Base-by-base conservation (phyloP, 2,329 filamentous ascomycete genomes). In the Esteya vermicola region DNA sequence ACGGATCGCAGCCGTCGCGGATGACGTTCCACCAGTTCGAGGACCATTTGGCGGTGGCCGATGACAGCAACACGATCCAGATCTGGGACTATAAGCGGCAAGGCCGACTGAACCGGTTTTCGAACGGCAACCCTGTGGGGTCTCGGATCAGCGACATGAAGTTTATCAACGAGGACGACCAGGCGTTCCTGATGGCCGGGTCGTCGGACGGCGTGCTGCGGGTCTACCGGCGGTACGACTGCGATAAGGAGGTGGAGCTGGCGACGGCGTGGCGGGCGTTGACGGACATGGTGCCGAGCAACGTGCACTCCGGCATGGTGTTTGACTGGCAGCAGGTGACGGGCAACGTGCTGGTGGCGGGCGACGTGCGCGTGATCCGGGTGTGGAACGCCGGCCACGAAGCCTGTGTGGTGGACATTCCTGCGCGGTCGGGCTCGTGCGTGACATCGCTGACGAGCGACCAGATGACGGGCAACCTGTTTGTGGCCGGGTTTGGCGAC, bases 271-370 rank as follows among this genome's bases (percentile, higher is more conserved):
- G 93, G 76, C 78, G 91, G 35, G 91, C 91, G 5, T 63, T 98
- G 43, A 93, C 85, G 12, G 85, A 98, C 59, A 81, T 96, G 55
- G 82, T 96, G 6, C 85, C 88, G 4, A 93, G 85, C 57, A 94
- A 89, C 52, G 81, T 88, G 53, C 93, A 94, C 57, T 88, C 88
- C 1, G 91, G 91, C 19, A 81, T 98, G 61, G 89, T 96, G 21
- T 93, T 96, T 55, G 89, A 98, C 57, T 98, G 91, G 91, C 89
- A 96, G 57, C 91, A 98, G 61, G 88, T 93, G n/a, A 85, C 85
- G 50, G 91, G 91, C 8, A 84, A 85, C 45, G 80, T 93, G 8
- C 70, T 98, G n/a, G 91, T 96, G 25, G 91, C 91, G 10, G 91
- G 91, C 33, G 91, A 98, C 56, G 85, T 95, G 40, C 84, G 91